Percentiles rank a stretch among this genome's conserved stretches.
These are phyloP conservation scores for Stevia rebaudiana DNA, from an alignment of 140 eudicot genomes.

Conservation along the genomic window DNA sequence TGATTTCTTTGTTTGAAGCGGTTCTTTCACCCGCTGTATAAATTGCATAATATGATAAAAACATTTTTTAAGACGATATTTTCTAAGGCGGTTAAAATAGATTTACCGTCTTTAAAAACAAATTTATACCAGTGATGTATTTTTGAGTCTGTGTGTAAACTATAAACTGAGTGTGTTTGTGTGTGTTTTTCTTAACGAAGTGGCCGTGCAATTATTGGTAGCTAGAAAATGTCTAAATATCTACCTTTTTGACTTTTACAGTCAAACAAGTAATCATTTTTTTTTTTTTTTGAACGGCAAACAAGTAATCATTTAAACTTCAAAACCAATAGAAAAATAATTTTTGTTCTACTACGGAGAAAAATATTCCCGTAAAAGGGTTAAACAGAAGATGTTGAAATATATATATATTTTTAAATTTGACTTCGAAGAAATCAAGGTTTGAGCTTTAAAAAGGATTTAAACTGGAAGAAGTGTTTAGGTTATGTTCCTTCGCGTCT, in stretches of 20 bases:
- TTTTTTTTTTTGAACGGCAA: no score
- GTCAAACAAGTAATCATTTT: conserved; percentile 15
- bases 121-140: no score
- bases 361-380: neutral
- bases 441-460: neutral
- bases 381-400: neutral
- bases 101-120: no score
- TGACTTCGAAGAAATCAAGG: neutral
- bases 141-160: neutral
- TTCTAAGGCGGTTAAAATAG: no score
- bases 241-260: conserved; percentile 3
- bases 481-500: neutral
- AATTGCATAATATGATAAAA: no score
- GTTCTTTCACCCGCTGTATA: no score
- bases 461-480: neutral
- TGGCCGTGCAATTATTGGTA: conserved; percentile 17
- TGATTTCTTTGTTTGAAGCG: no score
- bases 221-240: neutral
- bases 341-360: neutral
- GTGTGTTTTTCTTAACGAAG: neutral
- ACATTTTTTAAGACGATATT: no score
- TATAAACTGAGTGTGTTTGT: neutral
- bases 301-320: neutral
- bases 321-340: conserved; percentile 2
- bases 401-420: neutral